Percentiles rank a stretch among this genome's conserved stretches.
These are phyloP conservation scores for Cicer judaicum DNA, from an alignment of 306 rosid species.

Conservation along the genomic window DNA sequence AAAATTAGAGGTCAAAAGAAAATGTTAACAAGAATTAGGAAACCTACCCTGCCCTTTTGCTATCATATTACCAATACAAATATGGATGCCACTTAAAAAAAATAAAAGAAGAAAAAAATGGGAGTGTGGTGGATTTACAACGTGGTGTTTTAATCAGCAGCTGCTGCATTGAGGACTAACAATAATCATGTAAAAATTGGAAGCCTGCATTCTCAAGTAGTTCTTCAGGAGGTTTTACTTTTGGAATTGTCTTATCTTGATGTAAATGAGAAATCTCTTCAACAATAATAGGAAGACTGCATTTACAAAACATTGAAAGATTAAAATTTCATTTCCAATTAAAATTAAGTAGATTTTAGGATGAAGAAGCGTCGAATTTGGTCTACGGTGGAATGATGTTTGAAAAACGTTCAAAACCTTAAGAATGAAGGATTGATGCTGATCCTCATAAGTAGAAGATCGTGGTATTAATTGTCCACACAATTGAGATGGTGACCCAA, in stretches of 20 bases:
- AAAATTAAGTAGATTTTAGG: neutral
- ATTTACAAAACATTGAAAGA: slow-evolving; percentile 44
- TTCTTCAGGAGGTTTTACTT: slow-evolving; percentile 68
- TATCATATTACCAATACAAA: slow-evolving; percentile 54
- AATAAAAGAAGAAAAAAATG: neutral
- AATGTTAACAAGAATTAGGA: slow-evolving; percentile 40
- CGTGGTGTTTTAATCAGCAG: slow-evolving; percentile 38
- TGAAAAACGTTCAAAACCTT: neutral
- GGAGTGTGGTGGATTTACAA: slow-evolving; percentile 57
- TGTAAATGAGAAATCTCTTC: slow-evolving; percentile 69
- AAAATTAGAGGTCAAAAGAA: slow-evolving; percentile 42
- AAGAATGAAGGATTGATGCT: neutral
- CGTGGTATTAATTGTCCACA: neutral
- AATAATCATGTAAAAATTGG: slow-evolving; percentile 81
- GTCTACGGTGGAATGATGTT: neutral
- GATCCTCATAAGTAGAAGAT: neutral
- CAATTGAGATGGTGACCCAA: neutral
- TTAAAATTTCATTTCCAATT: slow-evolving; percentile 7
- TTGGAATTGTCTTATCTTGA: slow-evolving; percentile 56
- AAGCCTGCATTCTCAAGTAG: slow-evolving; percentile 70
- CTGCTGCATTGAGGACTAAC: slow-evolving; percentile 33
- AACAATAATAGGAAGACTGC: slow-evolving; percentile 79
- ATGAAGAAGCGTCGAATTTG: neutral
- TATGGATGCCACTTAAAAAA: slow-evolving; percentile 47
- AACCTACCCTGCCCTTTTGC: slow-evolving; percentile 56